Evolutionary conservation across 345 rosid genomes (phyloP).

Genomic region (Aethionema arabicum): DNA sequence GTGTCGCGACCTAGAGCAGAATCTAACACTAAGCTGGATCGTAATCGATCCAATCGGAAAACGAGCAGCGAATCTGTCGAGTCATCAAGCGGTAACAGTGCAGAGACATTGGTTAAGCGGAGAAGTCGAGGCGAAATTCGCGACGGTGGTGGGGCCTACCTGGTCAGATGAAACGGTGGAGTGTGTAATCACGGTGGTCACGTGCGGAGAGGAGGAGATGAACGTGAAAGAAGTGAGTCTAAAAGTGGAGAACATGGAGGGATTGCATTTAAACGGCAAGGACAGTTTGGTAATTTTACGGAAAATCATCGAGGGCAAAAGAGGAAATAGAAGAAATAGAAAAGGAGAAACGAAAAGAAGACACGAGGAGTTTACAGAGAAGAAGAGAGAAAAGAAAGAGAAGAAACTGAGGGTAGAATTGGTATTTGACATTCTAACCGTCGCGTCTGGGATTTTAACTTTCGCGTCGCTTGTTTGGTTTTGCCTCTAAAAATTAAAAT

Average conservation of each 20-base stretch:
- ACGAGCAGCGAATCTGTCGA: conserved; percentile 65
- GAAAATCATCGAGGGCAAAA: conserved; percentile 50
- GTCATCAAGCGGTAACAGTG: conserved; percentile 62
- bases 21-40: conserved; percentile 71
- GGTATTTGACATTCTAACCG: conserved; percentile 52
- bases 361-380: conserved; percentile 44
- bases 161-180: conserved; percentile 23
- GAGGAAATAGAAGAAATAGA: conserved; percentile 37
- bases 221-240: conserved; percentile 68
- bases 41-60: conserved; percentile 52
- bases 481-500: conserved; percentile 17
- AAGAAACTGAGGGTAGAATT: conserved; percentile 48
- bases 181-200: conserved; percentile 52
- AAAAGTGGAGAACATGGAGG: conserved; percentile 71
- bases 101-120: conserved; percentile 74
- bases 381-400: conserved; percentile 54
- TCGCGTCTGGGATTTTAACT: conserved; percentile 43
- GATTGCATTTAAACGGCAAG: conserved; percentile 59
- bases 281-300: conserved; percentile 55
- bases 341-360: conserved; percentile 40
- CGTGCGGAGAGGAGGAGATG: conserved; percentile 64
- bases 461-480: conserved; percentile 42
- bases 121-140: conserved; percentile 58
- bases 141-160: conserved; percentile 21
- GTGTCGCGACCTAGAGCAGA: conserved; percentile 40